phyloP scores from a whole-genome alignment of 2,329 filamentous ascomycete genomes.

The Nigrospora oryzae region DNA sequence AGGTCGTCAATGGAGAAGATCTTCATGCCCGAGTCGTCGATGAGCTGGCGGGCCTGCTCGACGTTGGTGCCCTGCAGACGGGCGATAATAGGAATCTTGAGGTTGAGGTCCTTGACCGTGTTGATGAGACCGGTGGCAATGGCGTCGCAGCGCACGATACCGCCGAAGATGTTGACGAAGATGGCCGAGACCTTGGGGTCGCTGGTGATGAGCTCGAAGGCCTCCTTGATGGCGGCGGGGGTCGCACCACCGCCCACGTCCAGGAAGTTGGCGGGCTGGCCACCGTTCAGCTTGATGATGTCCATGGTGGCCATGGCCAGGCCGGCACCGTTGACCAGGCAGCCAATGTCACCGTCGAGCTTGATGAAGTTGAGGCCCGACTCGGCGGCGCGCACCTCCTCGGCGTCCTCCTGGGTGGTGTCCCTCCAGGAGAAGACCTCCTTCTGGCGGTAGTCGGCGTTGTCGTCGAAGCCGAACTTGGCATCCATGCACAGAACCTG shows the following conservation, averaged over 20 bases:
- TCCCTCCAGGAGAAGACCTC: conserved; percentile 93
- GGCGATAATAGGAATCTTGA: conserved; percentile 94
- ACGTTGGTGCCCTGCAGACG: conserved; percentile 98
- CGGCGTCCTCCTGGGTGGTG: conserved; percentile 88
- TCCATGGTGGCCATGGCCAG: conserved; percentile 99
- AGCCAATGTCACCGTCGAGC: conserved; percentile 98
- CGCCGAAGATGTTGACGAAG: conserved; percentile 99
- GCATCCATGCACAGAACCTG: conserved; percentile 98
- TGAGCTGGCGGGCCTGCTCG: conserved; percentile 83
- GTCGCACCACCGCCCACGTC: conserved; percentile 98
- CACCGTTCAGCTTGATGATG: conserved; percentile 99
- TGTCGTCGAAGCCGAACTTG: conserved; percentile 98
- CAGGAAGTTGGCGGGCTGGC: conserved; percentile 93
- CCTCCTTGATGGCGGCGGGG: conserved; percentile 90
- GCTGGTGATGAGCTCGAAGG: conserved; percentile 97
- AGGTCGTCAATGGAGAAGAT: conserved; percentile 99
- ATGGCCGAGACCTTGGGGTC: conserved; percentile 97
- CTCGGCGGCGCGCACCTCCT: conserved; percentile 94
- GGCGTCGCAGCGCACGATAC: conserved; percentile 95
- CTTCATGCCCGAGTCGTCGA: conserved; percentile 97
- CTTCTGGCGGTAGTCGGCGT: conserved; percentile 96
- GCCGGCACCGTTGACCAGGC: conserved; percentile 96
- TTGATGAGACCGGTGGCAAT: conserved; percentile 95
- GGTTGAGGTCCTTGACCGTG: conserved; percentile 88
- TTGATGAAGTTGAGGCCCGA: conserved; percentile 99